These are phyloP conservation scores for Aurifilum marmelostoma DNA, from an alignment of 2,329 filamentous ascomycete species.

Conservation along the genomic window DNA sequence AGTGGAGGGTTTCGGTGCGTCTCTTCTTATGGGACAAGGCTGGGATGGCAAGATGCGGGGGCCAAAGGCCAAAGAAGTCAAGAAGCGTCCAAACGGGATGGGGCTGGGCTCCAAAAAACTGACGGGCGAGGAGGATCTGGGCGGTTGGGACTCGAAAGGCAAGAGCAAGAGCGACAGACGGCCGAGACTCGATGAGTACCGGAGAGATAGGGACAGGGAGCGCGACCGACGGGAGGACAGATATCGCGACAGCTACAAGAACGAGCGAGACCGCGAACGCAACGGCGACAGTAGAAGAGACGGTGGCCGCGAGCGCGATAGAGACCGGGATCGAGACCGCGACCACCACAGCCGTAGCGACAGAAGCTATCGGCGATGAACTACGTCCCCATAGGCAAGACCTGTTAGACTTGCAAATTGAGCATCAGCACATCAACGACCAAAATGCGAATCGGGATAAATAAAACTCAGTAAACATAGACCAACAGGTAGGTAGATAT, in stretches of 20 bases:
- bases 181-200: conserved; percentile 55
- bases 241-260: conserved; percentile 48
- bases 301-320: conserved; percentile 27
- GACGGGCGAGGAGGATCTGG: conserved; percentile 71
- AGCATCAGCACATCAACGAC: background rate
- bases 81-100: conserved; percentile 76
- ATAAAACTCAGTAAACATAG: background rate
- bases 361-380: conserved; percentile 25
- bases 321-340: conserved; percentile 21
- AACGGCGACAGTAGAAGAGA: conserved; percentile 40
- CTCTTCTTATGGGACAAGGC: conserved; percentile 89
- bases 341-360: conserved; percentile 20
- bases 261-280: conserved; percentile 49
- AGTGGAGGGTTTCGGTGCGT: conserved; percentile 92
- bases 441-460: background rate
- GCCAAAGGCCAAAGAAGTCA: conserved; percentile 65
- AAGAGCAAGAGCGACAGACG: conserved; percentile 45
- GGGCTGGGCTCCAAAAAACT: conserved; percentile 88
- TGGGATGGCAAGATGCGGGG: conserved; percentile 75
- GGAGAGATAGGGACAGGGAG: conserved; percentile 49
- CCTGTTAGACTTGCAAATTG: background rate
- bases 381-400: background rate
- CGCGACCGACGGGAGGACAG: conserved; percentile 46
- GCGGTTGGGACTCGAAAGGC: conserved; percentile 75
- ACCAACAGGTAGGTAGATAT: background rate